phyloP scores from a whole-genome alignment of 495 filamentous ascomycete genomes.

The Halenospora varia region DNA sequence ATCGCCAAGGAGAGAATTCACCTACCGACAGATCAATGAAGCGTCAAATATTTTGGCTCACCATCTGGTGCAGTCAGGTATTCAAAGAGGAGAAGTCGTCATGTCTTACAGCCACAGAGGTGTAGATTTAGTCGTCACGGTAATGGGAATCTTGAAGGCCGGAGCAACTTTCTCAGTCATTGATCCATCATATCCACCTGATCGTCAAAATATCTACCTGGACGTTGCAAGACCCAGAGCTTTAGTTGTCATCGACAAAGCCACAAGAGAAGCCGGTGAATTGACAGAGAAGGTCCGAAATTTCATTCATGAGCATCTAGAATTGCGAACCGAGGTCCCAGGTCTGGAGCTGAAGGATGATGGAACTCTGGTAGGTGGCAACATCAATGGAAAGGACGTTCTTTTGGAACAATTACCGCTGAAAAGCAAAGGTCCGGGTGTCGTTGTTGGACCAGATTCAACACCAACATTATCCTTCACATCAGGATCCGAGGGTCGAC shows the following conservation, averaged over 20 bases:
- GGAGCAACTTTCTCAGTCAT: constrained; percentile 77
- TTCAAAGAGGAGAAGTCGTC: constrained; percentile 80
- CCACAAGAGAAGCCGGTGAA: constrained; percentile 64
- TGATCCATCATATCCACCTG: constrained; percentile 85
- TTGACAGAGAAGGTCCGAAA: constrained; percentile 64
- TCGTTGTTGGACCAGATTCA: constrained; percentile 87
- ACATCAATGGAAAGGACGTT: constrained; percentile 60
- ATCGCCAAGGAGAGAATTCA: constrained; percentile 64
- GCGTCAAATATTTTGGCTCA: constrained; percentile 78
- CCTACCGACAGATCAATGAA: constrained; percentile 84
- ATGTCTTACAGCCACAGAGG: constrained; percentile 88
- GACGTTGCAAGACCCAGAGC: constrained; percentile 82
- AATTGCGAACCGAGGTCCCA: constrained; percentile 73
- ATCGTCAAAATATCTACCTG: constrained; percentile 84
- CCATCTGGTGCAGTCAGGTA: constrained; percentile 67
- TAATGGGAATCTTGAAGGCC: constrained; percentile 61
- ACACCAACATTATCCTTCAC: constrained; percentile 83
- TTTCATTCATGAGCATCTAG: constrained; percentile 71
- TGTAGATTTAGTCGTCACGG: constrained; percentile 65
- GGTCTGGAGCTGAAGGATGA: constrained; percentile 68
- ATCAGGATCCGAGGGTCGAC: constrained; percentile 76
- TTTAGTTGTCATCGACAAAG: constrained; percentile 76
- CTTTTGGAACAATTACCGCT: constrained; percentile 48
- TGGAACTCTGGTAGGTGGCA: constrained; percentile 70
- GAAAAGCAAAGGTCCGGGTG: constrained; percentile 57